A percentile compares a stretch with the other conserved stretches of the same genome.
Evolutionary conservation across 345 rosid species (phyloP).

Genomic region (Lepidium aucheri): DNA sequence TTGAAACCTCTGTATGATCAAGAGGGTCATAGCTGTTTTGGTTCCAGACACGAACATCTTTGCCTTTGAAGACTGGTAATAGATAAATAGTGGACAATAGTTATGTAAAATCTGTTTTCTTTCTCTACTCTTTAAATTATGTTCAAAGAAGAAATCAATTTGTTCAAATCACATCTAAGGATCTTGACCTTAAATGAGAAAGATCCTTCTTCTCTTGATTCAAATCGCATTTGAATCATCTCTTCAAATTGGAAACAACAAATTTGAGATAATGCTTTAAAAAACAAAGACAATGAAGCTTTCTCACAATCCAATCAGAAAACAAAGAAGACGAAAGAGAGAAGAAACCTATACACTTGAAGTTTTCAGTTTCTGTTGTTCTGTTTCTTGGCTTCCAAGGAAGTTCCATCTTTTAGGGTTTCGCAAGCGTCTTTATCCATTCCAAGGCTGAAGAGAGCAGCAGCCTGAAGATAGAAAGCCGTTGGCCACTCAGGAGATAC

Average conservation of each 20-base stretch:
- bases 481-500: conserved; percentile 78
- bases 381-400: conserved; percentile 58
- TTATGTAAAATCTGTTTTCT: background rate
- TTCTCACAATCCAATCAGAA: conserved; percentile 26
- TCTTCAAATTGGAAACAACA: conserved; percentile 18
- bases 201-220: conserved; percentile 12
- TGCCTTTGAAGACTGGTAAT: conserved; percentile 13
- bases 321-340: background rate
- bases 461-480: conserved; percentile 76
- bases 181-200: conserved; percentile 15
- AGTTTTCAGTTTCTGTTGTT: conserved; percentile 40
- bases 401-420: conserved; percentile 80
- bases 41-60: conserved; percentile 1
- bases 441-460: conserved; percentile 73
- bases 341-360: conserved; percentile 32
- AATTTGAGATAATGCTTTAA: conserved; percentile 6
- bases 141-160: conserved; percentile 5
- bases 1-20: background rate
- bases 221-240: conserved; percentile 12
- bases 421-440: conserved; percentile 75
- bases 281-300: conserved; percentile 25
- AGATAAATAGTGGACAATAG: background rate
- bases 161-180: background rate
- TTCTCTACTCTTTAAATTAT: background rate
- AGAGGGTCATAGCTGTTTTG: background rate